Evolutionary conservation across 768 basidiomycete species (phyloP), one percentile per base, ranked within the genome.

Genomic region (Boletales sp.): DNA sequence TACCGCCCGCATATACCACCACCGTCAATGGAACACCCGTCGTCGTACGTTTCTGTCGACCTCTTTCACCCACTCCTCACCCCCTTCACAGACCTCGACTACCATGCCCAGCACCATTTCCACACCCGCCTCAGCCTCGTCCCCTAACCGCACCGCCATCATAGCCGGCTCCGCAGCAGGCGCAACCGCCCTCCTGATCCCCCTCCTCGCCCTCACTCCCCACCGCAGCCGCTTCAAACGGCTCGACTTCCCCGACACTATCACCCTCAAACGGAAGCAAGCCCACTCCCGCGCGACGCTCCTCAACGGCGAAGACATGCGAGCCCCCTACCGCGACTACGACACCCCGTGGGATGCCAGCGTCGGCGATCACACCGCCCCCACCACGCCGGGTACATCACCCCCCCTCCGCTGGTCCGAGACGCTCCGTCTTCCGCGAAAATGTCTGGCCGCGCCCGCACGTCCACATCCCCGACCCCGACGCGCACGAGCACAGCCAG

Each of bases 341-440:
- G 59, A 56, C 6, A 48, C 57, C 0, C 59, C 66, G 1, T 61
- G 63, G 63, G 66, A 63, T n/a, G n/a, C n/a, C n/a, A n/a, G n/a
- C n/a, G 13, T 13, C 32, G 32, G 8, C 33, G 31, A 35, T 14
- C 9, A n/a, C 11, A 13, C 32, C 19, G 32, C 31, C 31, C 46
- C 1, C 38, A 30, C 0, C 28, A 10, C 14, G 0, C 34, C 25
- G 5, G 18, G 21, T 11, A 5, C 12, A 10, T 17, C 8, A 17
- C 70, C n/a, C n/a, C n/a, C n/a, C n/a, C n/a, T n/a, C n/a, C n/a
- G n/a, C n/a, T n/a, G n/a, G n/a, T n/a, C 76, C 2, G 75, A 77
- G 34, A 61, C 71, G 75, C 1, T 77, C 77, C 0, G 67, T 75
- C 32, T 79, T 79, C 60, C 66, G 69, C 14, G 79, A 79, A 44